A percentile compares a stretch with the other conserved stretches of the same genome.
phyloP scores from a whole-genome alignment of 2,329 filamentous ascomycete genomes.

The Cladosporium austrohemisphaericum region DNA sequence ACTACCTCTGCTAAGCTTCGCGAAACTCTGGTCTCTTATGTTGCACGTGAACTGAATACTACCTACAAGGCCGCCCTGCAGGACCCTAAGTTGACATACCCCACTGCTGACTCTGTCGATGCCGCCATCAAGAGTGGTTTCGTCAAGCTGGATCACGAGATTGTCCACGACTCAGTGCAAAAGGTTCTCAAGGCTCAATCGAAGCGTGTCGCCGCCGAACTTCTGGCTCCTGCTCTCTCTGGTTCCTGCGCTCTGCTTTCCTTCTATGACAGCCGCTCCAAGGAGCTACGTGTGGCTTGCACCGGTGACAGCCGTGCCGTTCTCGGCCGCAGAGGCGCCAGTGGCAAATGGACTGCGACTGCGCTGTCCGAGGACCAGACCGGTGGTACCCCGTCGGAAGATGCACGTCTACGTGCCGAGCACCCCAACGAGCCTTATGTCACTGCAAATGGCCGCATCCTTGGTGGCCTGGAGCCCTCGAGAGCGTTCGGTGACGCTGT shows the following conservation, averaged over 20 bases:
- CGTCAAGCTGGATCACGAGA: constrained; percentile 83
- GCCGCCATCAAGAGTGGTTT: constrained; percentile 91
- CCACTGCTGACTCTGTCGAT: constrained; percentile 77
- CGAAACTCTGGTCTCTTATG: constrained; percentile 85
- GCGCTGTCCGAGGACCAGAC: constrained; percentile 91
- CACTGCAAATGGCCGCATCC: constrained; percentile 80
- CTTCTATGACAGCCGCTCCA: constrained; percentile 87
- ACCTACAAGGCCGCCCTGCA: constrained; percentile 76
- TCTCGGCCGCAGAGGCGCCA: constrained; percentile 70
- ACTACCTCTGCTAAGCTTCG: constrained; percentile 95
- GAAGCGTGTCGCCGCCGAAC: constrained; percentile 84
- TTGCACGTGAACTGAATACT: constrained; percentile 85
- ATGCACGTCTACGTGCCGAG: constrained; percentile 72
- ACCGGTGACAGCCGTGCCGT: constrained; percentile 96
- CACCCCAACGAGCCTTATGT: constrained; percentile 89
- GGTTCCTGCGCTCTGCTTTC: constrained; percentile 96
- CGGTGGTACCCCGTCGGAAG: constrained; percentile 81
- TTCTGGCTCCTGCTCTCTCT: constrained; percentile 86
- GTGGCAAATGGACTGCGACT: constrained; percentile 89
- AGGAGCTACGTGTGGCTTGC: constrained; percentile 87
- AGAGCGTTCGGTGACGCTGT: constrained; percentile 93
- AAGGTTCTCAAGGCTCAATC: constrained; percentile 87
- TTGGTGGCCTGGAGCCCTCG: constrained; percentile 87
- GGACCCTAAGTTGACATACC: constrained; percentile 56
- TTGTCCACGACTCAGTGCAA: constrained; percentile 86